phyloP scores from a whole-genome alignment of 345 rosid species.

The Reutealis trisperma region DNA sequence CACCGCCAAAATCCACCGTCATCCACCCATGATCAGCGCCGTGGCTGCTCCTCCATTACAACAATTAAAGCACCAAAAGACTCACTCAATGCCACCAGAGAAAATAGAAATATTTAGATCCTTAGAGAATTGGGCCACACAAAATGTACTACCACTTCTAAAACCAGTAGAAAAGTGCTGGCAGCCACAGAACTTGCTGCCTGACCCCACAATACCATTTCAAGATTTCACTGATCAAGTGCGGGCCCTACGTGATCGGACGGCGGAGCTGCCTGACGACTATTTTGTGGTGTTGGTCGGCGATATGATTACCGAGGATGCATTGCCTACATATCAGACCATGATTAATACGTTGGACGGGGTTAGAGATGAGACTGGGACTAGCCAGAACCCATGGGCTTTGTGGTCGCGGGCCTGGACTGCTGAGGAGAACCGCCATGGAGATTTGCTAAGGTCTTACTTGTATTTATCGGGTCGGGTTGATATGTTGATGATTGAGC shows the following conservation, averaged over 20 bases:
- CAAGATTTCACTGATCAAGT: constrained; percentile 60
- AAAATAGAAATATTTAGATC: constrained; percentile 64
- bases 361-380: constrained; percentile 74
- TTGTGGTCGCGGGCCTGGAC: constrained; percentile 74
- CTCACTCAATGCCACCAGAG: constrained; percentile 67
- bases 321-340: constrained; percentile 71
- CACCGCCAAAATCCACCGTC: constrained; percentile 1
- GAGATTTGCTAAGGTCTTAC: constrained; percentile 58
- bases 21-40: constrained; percentile 22
- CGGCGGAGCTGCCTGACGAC: constrained; percentile 60
- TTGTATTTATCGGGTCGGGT: constrained; percentile 78
- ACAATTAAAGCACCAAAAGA: constrained; percentile 32
- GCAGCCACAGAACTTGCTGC: constrained; percentile 63
- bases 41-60: constrained; percentile 36
- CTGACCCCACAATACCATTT: constrained; percentile 41
- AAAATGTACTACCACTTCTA: constrained; percentile 53
- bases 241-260: constrained; percentile 51
- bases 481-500: constrained; percentile 65
- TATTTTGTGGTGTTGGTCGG: constrained; percentile 77
- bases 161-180: constrained; percentile 75
- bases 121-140: constrained; percentile 58
- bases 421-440: constrained; percentile 80
- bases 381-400: constrained; percentile 73
- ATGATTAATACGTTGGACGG: constrained; percentile 76
- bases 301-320: constrained; percentile 87